Conservation (phyloP, 73 alveolate species). For the Tetrahymena malaccensis region DNA sequence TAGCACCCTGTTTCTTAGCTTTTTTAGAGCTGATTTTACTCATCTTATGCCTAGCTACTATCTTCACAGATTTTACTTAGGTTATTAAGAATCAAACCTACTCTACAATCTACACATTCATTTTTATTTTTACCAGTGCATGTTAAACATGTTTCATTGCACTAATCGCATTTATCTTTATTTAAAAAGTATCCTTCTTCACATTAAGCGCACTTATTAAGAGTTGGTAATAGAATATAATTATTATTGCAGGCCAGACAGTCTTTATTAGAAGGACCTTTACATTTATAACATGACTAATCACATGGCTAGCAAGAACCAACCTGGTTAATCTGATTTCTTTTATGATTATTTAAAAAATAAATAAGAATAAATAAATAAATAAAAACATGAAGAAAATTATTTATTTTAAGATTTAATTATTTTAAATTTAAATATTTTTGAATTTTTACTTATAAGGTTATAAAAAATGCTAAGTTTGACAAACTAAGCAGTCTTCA, state of each 20-base stretch:
- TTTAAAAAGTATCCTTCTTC: background rate
- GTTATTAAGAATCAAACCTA: background rate
- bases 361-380: no score
- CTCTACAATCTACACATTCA: background rate
- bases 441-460: no score
- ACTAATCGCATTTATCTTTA: background rate
- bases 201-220: background rate
- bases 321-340: no score
- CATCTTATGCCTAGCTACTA: no score
- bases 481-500: no score
- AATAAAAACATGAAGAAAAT: no score
- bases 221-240: background rate
- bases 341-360: no score
- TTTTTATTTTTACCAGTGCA: background rate
- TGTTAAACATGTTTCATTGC: background rate
- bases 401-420: no score
- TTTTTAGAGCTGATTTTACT: no score
- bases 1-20: background rate
- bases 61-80: background rate
- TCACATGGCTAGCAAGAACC: background rate
- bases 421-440: no score
- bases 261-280: background rate
- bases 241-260: background rate
- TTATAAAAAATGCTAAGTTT: no score
- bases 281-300: background rate